Conservation (phyloP, 2,329 filamentous ascomycete genomes). For the Amesomyces nigricolor region DNA sequence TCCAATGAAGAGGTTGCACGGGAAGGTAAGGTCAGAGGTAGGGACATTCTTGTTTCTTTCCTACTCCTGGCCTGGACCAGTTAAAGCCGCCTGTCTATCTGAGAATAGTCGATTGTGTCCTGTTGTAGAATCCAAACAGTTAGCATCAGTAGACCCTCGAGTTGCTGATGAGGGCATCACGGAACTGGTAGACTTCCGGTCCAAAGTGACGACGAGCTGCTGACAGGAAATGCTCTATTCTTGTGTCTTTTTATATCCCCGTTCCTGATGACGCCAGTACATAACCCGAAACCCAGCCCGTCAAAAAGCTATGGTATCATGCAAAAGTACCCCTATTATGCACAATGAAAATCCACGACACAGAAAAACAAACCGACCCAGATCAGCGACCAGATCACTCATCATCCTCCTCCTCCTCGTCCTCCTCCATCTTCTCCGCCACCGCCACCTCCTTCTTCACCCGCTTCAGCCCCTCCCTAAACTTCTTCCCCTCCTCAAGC, state of each 20-base stretch:
- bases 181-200: neutral
- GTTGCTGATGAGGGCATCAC: neutral
- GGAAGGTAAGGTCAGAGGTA: slow-evolving; percentile 32
- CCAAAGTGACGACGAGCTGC: neutral
- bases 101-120: too few relatives aligned
- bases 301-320: slow-evolving; percentile 23
- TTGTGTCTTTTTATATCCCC: slow-evolving; percentile 19
- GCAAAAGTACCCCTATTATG: slow-evolving; percentile 19
- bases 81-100: neutral
- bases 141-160: neutral
- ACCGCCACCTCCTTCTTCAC: slow-evolving; percentile 23
- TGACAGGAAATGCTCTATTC: slow-evolving; percentile 20
- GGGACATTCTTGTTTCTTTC: slow-evolving; percentile 19
- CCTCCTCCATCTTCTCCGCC: slow-evolving; percentile 7
- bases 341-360: slow-evolving; percentile 13
- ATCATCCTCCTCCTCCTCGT: slow-evolving; percentile 4
- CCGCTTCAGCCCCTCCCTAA: slow-evolving; percentile 30
- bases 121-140: too few relatives aligned
- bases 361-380: neutral
- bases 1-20: neutral
- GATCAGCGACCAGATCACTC: neutral
- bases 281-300: slow-evolving; percentile 15
- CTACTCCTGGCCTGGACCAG: slow-evolving; percentile 24
- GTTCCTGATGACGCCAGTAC: slow-evolving; percentile 10
- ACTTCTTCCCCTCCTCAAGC: slow-evolving; percentile 38